A percentile compares a stretch with the other conserved stretches of the same genome.
phyloP scores from a whole-genome alignment of 2,329 filamentous ascomycete species.

The Monosporascus sp. region DNA sequence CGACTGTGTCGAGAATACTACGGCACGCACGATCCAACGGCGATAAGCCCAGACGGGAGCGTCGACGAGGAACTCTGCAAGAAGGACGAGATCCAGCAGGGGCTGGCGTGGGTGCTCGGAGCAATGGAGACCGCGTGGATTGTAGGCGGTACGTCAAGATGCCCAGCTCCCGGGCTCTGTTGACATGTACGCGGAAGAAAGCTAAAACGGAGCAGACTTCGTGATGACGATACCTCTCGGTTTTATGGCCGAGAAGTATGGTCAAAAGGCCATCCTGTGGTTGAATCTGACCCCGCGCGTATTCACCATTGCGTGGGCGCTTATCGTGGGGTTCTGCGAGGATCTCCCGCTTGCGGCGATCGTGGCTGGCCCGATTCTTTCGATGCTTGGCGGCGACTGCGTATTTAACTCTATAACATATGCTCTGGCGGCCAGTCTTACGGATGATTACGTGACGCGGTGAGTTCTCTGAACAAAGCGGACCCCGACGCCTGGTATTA shows the following conservation, averaged over 20 bases:
- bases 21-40: slow-evolving; percentile 30
- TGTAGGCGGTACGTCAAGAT: slow-evolving; percentile 34
- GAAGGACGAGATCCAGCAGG: slow-evolving; percentile 43
- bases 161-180: neutral
- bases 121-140: slow-evolving; percentile 44
- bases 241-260: slow-evolving; percentile 39
- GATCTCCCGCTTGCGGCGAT: slow-evolving; percentile 34
- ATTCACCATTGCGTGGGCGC: slow-evolving; percentile 35
- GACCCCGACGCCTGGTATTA: slow-evolving; percentile 7
- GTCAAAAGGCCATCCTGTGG: slow-evolving; percentile 33
- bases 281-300: slow-evolving; percentile 39
- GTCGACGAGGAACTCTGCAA: slow-evolving; percentile 51
- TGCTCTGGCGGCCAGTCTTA: slow-evolving; percentile 37
- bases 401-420: slow-evolving; percentile 47
- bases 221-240: slow-evolving; percentile 44
- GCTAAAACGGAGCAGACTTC: slow-evolving; percentile 32
- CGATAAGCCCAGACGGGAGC: slow-evolving; percentile 28
- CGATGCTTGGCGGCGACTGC: slow-evolving; percentile 44
- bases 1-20: slow-evolving; percentile 49
- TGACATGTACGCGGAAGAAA: neutral
- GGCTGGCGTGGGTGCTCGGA: slow-evolving; percentile 48
- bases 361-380: slow-evolving; percentile 35
- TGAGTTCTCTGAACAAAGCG: slow-evolving; percentile 6
- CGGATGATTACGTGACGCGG: slow-evolving; percentile 36
- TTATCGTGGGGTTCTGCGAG: slow-evolving; percentile 34